Percentiles rank a stretch among this genome's conserved stretches.
Evolutionary conservation across 2,329 filamentous ascomycete genomes (phyloP).

Genomic region (Fusarium torreyae): DNA sequence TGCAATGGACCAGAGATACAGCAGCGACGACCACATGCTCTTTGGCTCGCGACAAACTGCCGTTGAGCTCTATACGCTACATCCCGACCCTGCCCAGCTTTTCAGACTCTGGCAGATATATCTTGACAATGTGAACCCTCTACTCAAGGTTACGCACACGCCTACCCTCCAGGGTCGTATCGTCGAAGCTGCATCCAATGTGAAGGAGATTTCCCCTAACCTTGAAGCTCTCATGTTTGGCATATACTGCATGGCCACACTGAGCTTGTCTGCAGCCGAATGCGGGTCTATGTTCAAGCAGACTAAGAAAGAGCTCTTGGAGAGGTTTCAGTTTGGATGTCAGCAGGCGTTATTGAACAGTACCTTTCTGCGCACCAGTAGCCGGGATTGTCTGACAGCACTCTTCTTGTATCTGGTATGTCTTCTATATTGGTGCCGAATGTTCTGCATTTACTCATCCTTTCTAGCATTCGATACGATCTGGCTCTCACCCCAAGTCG

Average conservation of each 20-base stretch:
- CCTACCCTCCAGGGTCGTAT: conserved; percentile 68
- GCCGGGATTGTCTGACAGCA: conserved; percentile 69
- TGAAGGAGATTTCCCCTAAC: conserved; percentile 55
- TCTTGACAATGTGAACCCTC: conserved; percentile 70
- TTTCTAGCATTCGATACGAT: conserved; percentile 63
- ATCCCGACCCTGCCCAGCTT: conserved; percentile 63
- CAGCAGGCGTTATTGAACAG: conserved; percentile 69
- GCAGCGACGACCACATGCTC: conserved; percentile 64
- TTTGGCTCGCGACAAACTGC: conserved; percentile 62
- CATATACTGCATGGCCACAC: conserved; percentile 62
- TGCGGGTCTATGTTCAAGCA: conserved; percentile 60
- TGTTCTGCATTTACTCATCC: neutral
- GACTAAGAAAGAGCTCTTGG: conserved; percentile 58
- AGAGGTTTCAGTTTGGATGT: conserved; percentile 63
- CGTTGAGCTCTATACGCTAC: conserved; percentile 65
- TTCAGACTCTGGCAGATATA: conserved; percentile 71
- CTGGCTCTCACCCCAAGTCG: conserved; percentile 63
- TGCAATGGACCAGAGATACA: conserved; percentile 61
- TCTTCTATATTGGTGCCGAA: neutral
- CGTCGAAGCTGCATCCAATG: conserved; percentile 63
- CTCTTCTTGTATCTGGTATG: conserved; percentile 70
- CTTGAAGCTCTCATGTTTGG: conserved; percentile 72
- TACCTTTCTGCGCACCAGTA: conserved; percentile 64
- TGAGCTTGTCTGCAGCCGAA: conserved; percentile 60
- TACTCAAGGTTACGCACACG: conserved; percentile 72